Evolutionary conservation across 2,329 filamentous ascomycete genomes (phyloP).

Genomic region (Cladosporium sp.): DNA sequence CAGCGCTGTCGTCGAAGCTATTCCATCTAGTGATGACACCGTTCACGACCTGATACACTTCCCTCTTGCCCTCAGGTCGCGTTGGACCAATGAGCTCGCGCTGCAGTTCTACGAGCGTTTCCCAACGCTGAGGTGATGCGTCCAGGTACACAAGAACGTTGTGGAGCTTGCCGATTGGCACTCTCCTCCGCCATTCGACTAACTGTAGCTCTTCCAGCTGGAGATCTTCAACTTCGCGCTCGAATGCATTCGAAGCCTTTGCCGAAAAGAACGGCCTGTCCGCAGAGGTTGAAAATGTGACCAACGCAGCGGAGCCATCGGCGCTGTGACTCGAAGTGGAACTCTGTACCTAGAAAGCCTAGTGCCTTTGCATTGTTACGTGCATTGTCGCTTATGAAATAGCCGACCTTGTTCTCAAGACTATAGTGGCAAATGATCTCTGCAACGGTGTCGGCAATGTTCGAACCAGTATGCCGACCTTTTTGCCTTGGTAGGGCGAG

Average conservation of each 20-base stretch:
- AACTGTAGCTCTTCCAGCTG: constrained; percentile 14
- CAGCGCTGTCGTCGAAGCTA: constrained; percentile 6
- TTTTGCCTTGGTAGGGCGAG: constrained; percentile 13
- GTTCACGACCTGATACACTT: constrained; percentile 12
- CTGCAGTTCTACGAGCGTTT: constrained; percentile 10
- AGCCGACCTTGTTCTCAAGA: constrained; percentile 9
- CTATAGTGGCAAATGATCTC: constrained; percentile 2
- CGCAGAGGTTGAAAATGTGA: constrained; percentile 18
- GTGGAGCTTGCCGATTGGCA: constrained; percentile 15
- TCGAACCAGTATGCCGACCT: constrained; percentile 13
- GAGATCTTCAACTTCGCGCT: not conserved
- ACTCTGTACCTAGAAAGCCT: not conserved
- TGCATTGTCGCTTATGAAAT: constrained; percentile 20
- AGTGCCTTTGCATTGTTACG: constrained; percentile 16
- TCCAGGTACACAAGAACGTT: constrained; percentile 15
- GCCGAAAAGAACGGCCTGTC: constrained; percentile 12
- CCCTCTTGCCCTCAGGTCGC: constrained; percentile 9
- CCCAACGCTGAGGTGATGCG: constrained; percentile 10
- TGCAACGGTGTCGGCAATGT: constrained; percentile 9
- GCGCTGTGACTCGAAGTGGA: constrained; percentile 3
- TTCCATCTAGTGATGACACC: constrained; percentile 15
- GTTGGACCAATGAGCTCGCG: constrained; percentile 3
- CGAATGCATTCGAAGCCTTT: not conserved
- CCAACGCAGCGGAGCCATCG: constrained; percentile 15
- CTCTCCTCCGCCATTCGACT: constrained; percentile 12